phyloP scores from a whole-genome alignment of 2,329 filamentous ascomycete genomes.

The Ustulina deusta region DNA sequence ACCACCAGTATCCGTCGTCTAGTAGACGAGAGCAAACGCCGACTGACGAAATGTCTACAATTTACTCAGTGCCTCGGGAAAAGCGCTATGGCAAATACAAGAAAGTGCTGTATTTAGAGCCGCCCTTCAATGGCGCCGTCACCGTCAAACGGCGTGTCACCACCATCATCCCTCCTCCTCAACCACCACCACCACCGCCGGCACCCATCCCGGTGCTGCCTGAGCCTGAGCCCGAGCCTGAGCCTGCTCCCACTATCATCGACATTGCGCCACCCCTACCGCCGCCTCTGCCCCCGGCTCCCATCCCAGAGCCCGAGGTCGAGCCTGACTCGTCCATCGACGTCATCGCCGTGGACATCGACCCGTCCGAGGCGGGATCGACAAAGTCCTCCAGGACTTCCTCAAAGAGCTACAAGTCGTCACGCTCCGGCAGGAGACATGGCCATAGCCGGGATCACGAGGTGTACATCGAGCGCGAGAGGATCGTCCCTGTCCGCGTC shows the following conservation, averaged over 20 bases:
- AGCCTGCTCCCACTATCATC: conserved; percentile 43
- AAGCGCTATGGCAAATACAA: conserved; percentile 54
- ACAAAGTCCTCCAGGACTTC: conserved; percentile 47
- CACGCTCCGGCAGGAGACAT: conserved; percentile 43
- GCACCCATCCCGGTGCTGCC: conserved; percentile 39
- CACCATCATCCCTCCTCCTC: conserved; percentile 54
- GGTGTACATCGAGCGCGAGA: conserved; percentile 65
- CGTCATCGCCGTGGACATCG: conserved; percentile 59
- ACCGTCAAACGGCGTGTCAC: conserved; percentile 55
- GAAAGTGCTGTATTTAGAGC: conserved; percentile 58
- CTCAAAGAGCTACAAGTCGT: conserved; percentile 47
- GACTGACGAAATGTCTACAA: conserved; percentile 50
- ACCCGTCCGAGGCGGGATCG: conserved; percentile 48
- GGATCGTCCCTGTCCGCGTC: conserved; percentile 58
- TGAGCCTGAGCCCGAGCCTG: conserved; percentile 41
- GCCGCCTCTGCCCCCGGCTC: conserved; percentile 40
- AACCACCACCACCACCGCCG: conserved; percentile 42
- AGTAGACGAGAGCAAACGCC: conserved; percentile 26
- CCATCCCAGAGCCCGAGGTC: conserved; percentile 36
- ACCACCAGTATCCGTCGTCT: conserved; percentile 9
- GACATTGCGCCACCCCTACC: conserved; percentile 46
- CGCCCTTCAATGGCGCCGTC: conserved; percentile 53
- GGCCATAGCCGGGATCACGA: conserved; percentile 55
- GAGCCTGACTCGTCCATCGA: conserved; percentile 52
- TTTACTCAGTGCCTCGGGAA: conserved; percentile 50